phyloP scores from a whole-genome alignment of 352 stramenopile genomes.

The Globisporangium irregulare region DNA sequence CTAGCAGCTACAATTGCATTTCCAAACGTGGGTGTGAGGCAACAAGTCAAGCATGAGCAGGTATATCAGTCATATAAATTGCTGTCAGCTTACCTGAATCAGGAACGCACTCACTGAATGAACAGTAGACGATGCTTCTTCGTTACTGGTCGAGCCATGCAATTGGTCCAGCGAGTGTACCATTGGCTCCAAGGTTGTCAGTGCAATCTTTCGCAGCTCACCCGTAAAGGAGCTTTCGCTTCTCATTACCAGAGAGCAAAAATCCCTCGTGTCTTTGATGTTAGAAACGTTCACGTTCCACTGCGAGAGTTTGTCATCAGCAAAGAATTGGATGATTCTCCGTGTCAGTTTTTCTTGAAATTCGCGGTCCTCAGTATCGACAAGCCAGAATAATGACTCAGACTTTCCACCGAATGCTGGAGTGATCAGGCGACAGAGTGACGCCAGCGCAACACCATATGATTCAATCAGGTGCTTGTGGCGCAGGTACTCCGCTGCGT shows the following conservation, averaged over 20 bases:
- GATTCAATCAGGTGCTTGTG: slow-evolving; percentile 16
- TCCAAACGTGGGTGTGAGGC: background rate
- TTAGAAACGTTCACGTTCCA: slow-evolving; percentile 16
- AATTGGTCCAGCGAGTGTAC: slow-evolving; percentile 15
- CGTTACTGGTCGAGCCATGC: background rate
- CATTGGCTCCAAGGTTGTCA: slow-evolving; percentile 21
- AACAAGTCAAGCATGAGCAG: background rate
- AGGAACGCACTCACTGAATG: slow-evolving; percentile 13
- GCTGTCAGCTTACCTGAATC: slow-evolving; percentile 11
- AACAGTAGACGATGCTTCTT: slow-evolving; percentile 1
- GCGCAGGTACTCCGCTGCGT: background rate
- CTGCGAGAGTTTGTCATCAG: slow-evolving; percentile 2
- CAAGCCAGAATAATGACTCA: slow-evolving; percentile 12
- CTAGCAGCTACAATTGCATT: slow-evolving; percentile 11
- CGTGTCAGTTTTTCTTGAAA: slow-evolving; percentile 4
- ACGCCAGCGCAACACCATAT: slow-evolving; percentile 14
- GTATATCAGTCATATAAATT: background rate
- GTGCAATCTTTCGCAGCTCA: slow-evolving; percentile 24
- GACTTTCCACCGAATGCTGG: background rate
- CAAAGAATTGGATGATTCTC: slow-evolving; percentile 9
- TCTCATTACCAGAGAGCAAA: slow-evolving; percentile 23
- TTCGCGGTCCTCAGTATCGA: background rate
- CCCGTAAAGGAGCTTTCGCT: slow-evolving; percentile 18
- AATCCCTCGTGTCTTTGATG: slow-evolving; percentile 26
- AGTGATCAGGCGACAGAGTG: slow-evolving; percentile 14